phyloP scores from a whole-genome alignment of 768 basidiomycete genomes.

The Tulasnella sp. region DNA sequence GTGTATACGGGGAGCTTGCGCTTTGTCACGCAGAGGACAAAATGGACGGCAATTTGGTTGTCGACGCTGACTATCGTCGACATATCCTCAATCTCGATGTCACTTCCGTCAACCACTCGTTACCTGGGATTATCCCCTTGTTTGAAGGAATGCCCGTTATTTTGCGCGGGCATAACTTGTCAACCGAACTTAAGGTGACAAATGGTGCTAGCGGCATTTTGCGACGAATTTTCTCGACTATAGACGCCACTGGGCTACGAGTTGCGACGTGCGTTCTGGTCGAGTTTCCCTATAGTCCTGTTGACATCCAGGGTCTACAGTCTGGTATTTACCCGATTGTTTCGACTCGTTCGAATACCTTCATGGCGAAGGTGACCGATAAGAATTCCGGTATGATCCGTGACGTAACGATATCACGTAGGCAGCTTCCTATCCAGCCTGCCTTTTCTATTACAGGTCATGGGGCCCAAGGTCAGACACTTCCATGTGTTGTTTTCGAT shows the following conservation, averaged over 20 bases:
- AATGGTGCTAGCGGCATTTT: slow-evolving; percentile 27
- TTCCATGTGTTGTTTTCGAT: slow-evolving; percentile 21
- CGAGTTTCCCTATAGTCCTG: slow-evolving; percentile 21
- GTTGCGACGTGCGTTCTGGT: slow-evolving; percentile 16
- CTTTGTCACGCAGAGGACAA: slow-evolving; percentile 23
- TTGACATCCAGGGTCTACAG: slow-evolving; percentile 19
- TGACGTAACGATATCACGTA: background rate
- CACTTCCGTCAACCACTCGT: slow-evolving; percentile 16
- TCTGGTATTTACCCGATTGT: slow-evolving; percentile 19
- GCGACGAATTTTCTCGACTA: background rate
- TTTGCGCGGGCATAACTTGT: slow-evolving; percentile 23
- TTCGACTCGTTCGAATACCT: slow-evolving; percentile 15
- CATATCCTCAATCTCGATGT: background rate
- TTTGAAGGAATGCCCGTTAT: slow-evolving; percentile 33
- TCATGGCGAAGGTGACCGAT: background rate
- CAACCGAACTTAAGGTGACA: slow-evolving; percentile 25
- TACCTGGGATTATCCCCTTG: slow-evolving; percentile 28
- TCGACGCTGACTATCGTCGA: background rate
- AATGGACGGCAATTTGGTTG: background rate
- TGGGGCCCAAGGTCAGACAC: slow-evolving; percentile 26
- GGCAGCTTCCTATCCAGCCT: slow-evolving; percentile 24
- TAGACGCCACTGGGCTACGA: background rate
- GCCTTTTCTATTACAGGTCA: slow-evolving; percentile 28
- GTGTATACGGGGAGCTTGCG: slow-evolving; percentile 24
- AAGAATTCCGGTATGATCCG: background rate